Evolutionary conservation across 1,284 basidiomycete species (phyloP), one percentile per base, ranked within the genome.

Genomic region (Agaricales sp.): DNA sequence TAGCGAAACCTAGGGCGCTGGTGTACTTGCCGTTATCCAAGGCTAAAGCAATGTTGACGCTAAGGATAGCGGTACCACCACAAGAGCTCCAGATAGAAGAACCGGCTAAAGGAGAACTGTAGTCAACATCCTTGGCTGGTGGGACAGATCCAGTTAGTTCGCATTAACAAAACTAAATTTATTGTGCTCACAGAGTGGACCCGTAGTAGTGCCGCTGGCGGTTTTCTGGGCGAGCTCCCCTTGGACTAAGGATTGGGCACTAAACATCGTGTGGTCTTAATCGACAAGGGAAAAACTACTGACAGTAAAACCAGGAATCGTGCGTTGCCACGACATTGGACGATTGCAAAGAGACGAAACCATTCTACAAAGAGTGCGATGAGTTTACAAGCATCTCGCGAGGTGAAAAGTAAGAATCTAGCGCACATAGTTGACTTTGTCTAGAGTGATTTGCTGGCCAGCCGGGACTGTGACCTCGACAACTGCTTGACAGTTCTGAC

Each of bases 401-500:
- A n/a, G n/a, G n/a, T 8, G 30, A n/a, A 35, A 18, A 30, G 11
- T 16, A 47, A 3, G 13, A 3, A 19, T 3, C 8, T 8, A 30
- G 6, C 47, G 12, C 19, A 49, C 51, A 43, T 50, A 52, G 13
- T 4, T 23, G 30, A 47, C 51, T 3, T 46, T 35, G 30, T 24
- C 26, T 11, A 52, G 30, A n/a, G 37, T 50, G 21, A 52, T 46
- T 43, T 50, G 50, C 45, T 49, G 35, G 12, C 51, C 51, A 24
- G 39, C 22, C 21, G 51, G 51, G 18, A 50, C 41, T 13, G 39
- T 21, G 43, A 52, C 48, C 20, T 30, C 25, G 12, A 52, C 25
- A 21, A 21, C 46, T 16, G 51, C 51, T 20, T 52, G 51, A 38
- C 51, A 52, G 22, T 52, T 50, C 39, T 54, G 46, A 21, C 51